phyloP scores from a whole-genome alignment of 2,329 filamentous ascomycete species.

The Boeremia exigua region DNA sequence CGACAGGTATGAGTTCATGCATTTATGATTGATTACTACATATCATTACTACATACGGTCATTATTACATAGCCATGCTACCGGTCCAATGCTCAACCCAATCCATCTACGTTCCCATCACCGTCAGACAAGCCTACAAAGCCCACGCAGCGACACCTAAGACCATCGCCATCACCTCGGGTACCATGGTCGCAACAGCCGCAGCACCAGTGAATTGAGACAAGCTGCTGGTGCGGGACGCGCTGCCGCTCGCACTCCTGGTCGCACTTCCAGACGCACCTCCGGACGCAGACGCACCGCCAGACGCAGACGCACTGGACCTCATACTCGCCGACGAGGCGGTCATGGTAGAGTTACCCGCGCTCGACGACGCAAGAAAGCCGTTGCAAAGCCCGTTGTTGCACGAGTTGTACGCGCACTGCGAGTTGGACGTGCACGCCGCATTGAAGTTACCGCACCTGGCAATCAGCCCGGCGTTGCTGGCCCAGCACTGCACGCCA shows the following conservation, averaged over 20 bases:
- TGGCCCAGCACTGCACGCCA: conserved; percentile 24
- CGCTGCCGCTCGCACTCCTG: not conserved
- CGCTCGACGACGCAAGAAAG: conserved; percentile 7
- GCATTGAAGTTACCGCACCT: conserved; percentile 30
- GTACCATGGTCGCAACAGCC: conserved; percentile 7
- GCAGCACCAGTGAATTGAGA: conserved; percentile 29
- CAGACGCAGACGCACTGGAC: not conserved
- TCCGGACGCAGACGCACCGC: not conserved
- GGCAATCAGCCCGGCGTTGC: conserved; percentile 19
- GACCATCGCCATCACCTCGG: conserved; percentile 18
- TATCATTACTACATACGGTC: not conserved
- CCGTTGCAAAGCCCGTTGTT: conserved; percentile 27
- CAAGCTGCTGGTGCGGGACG: conserved; percentile 9
- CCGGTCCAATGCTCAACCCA: not conserved
- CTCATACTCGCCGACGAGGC: conserved; percentile 6
- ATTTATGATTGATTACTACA: not conserved
- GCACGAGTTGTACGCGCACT: conserved; percentile 27
- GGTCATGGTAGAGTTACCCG: conserved; percentile 9
- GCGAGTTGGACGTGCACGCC: conserved; percentile 15
- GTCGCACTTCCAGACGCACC: not conserved
- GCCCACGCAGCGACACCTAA: conserved; percentile 21
- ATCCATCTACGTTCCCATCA: too few species aligned
- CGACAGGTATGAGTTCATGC: not conserved
- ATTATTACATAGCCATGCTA: not conserved
- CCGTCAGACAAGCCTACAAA: conserved; percentile 8